Conservation (phyloP, 768 basidiomycete species). For the Lactifluus rugatus region DNA sequence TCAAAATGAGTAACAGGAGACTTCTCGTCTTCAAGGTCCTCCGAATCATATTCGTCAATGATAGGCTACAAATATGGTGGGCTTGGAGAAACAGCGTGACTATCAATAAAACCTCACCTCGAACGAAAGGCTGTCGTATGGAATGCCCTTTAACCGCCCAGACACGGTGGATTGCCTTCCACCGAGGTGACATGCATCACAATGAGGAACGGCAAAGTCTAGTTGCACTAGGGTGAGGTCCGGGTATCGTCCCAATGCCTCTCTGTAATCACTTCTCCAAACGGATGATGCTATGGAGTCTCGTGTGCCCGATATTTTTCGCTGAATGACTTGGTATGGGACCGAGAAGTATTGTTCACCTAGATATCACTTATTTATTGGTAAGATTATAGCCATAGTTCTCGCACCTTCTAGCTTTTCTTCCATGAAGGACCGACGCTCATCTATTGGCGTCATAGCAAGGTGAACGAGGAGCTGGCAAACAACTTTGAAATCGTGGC, state of each 20-base stretch:
- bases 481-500: slow-evolving; percentile 76
- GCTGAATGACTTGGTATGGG: slow-evolving; percentile 54
- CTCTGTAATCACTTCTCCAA: slow-evolving; percentile 67
- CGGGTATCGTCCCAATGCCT: slow-evolving; percentile 56
- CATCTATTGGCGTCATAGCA: slow-evolving; percentile 45
- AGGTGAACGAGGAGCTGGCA: slow-evolving; percentile 84
- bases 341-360: slow-evolving; percentile 66
- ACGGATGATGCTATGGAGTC: slow-evolving; percentile 78
- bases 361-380: slow-evolving; percentile 19
- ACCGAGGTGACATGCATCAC: slow-evolving; percentile 78
- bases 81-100: background rate
- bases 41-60: slow-evolving; percentile 16
- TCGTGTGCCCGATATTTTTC: slow-evolving; percentile 58
- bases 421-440: slow-evolving; percentile 48
- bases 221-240: slow-evolving; percentile 44
- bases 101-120: slow-evolving; percentile 33
- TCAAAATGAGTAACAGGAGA: slow-evolving; percentile 31
- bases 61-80: slow-evolving; percentile 3
- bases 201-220: slow-evolving; percentile 49
- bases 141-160: slow-evolving; percentile 52
- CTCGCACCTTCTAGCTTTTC: slow-evolving; percentile 40
- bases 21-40: slow-evolving; percentile 23
- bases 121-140: slow-evolving; percentile 67
- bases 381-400: background rate
- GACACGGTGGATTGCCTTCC: slow-evolving; percentile 54